Evolutionary conservation across 495 filamentous ascomycete species (phyloP).

Genomic region (Parathielavia hyrcaniae): DNA sequence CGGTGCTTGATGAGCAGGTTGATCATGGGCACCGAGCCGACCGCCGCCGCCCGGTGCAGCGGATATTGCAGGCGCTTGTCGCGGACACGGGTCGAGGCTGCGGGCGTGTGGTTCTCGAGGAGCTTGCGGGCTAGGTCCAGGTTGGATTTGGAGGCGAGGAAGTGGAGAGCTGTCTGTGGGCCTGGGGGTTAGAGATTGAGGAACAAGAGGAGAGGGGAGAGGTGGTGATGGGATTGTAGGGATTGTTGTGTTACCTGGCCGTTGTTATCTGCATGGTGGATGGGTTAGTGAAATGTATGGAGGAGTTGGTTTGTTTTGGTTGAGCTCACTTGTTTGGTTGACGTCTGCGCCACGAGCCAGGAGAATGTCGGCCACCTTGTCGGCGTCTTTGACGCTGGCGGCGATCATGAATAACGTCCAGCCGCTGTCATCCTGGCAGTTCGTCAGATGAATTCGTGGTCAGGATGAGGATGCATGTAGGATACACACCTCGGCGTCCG

Average conservation of each 20-base stretch:
- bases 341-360: conserved; percentile 78
- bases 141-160: conserved; percentile 82
- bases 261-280: conserved; percentile 11
- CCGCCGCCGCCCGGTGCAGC: conserved; percentile 84
- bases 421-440: conserved; percentile 63
- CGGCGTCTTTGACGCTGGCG: conserved; percentile 65
- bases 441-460: not conserved
- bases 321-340: conserved; percentile 60
- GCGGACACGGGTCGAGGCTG: conserved; percentile 72
- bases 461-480: not conserved
- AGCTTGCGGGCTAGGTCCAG: conserved; percentile 74
- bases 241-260: conserved; percentile 14
- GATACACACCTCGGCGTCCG: conserved; percentile 65
- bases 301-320: not conserved
- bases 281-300: not conserved
- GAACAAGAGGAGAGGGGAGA: not conserved
- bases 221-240: not conserved
- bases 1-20: conserved; percentile 69
- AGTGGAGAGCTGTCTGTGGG: conserved; percentile 76
- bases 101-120: conserved; percentile 54
- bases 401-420: conserved; percentile 98
- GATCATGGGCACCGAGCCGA: conserved; percentile 80
- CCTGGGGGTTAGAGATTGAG: not conserved
- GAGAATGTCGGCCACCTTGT: conserved; percentile 64
- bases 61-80: conserved; percentile 82